Evolutionary conservation across 75 land plant species (phyloP).

Genomic region (Pinus albicaulis): DNA sequence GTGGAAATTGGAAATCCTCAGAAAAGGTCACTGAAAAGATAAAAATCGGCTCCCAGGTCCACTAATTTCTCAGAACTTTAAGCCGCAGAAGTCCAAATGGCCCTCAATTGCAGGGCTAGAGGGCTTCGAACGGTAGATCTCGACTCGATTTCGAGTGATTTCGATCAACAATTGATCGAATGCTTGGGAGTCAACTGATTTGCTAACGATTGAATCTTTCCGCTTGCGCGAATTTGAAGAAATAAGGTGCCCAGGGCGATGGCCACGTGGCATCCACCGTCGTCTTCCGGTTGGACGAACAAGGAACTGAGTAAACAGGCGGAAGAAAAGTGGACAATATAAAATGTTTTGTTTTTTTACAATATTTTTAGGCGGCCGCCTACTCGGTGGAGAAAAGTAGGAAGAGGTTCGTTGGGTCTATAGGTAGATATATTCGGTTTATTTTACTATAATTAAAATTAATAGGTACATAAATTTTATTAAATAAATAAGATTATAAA

Average conservation of each 20-base stretch:
- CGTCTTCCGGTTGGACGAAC: background rate
- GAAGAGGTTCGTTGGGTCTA: too few species aligned
- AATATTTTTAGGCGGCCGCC: too few species aligned
- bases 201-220: background rate
- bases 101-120: background rate
- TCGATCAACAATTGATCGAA: background rate
- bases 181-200: background rate
- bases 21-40: background rate
- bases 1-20: background rate
- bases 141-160: background rate
- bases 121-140: background rate
- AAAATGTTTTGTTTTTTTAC: too few species aligned
- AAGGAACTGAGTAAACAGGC: background rate
- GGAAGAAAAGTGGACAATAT: too few species aligned
- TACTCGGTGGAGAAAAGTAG: too few species aligned
- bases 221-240: background rate
- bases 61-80: background rate
- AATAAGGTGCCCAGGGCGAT: background rate
- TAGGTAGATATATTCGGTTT: too few species aligned
- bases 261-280: background rate
- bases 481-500: too few species aligned
- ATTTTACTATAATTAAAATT: too few species aligned
- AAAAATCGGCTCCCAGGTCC: background rate
- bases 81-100: background rate
- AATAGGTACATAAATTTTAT: too few species aligned